Evolutionary conservation across 129 eudicot species (phyloP).

Genomic region (Saposhnikovia divaricata): DNA sequence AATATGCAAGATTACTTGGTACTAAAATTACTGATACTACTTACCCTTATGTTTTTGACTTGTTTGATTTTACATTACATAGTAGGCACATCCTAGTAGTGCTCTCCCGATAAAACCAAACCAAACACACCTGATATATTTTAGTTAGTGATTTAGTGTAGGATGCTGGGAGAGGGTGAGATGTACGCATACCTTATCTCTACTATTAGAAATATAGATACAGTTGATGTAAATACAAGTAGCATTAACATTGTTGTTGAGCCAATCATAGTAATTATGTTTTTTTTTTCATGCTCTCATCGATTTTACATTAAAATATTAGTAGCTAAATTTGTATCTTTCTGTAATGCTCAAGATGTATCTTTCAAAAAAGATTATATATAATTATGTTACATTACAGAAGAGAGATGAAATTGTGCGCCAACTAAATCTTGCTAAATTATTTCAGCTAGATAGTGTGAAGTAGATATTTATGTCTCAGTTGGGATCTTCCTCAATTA

Average conservation of each 20-base stretch:
- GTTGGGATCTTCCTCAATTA: background rate
- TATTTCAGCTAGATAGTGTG: background rate
- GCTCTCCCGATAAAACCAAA: background rate
- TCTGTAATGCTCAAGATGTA: background rate
- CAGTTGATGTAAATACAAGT: background rate
- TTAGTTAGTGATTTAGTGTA: too few species aligned
- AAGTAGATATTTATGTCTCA: background rate
- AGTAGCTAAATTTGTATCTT: background rate
- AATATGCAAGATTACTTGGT: too few species aligned
- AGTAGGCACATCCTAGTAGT: too few species aligned
- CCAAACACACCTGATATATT: too few species aligned
- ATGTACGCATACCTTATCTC: background rate
- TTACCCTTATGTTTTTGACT: background rate
- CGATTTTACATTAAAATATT: background rate
- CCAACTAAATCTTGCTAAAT: conserved; percentile 6
- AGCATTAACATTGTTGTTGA: background rate
- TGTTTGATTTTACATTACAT: background rate
- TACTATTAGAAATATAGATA: background rate
- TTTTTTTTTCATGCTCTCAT: background rate
- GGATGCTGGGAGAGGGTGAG: background rate
- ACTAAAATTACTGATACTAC: background rate
- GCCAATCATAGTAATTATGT: background rate
- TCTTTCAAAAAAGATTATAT: background rate
- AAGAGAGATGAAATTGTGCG: background rate
- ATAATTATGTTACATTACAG: background rate